A percentile compares a stretch with the other conserved stretches of the same genome.
phyloP scores from a whole-genome alignment of 2,329 filamentous ascomycete species.

The Nemania serpens region DNA sequence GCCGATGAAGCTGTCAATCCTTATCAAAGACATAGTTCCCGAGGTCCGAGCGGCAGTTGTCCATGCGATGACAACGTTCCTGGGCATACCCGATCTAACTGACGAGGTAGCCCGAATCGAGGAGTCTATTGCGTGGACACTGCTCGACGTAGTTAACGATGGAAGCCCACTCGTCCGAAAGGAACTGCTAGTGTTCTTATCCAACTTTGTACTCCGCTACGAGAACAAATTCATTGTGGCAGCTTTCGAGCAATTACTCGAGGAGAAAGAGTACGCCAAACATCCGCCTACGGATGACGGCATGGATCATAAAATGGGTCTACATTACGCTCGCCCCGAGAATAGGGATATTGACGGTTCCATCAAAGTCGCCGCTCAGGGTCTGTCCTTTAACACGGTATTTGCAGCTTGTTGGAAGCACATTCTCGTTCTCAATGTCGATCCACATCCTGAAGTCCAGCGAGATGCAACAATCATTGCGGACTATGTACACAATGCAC shows the following conservation, averaged over 20 bases:
- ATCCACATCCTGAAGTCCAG: slow-evolving; percentile 92
- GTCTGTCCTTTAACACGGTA: slow-evolving; percentile 82
- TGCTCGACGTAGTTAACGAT: slow-evolving; percentile 90
- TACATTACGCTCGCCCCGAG: slow-evolving; percentile 63
- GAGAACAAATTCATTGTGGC: slow-evolving; percentile 90
- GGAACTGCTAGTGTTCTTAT: slow-evolving; percentile 91
- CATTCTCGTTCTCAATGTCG: slow-evolving; percentile 84
- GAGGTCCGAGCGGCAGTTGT: slow-evolving; percentile 94
- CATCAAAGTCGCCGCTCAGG: slow-evolving; percentile 60
- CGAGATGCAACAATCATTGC: slow-evolving; percentile 82
- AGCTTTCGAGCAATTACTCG: slow-evolving; percentile 85
- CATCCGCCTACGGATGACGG: slow-evolving; percentile 61
- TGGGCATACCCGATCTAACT: slow-evolving; percentile 91
- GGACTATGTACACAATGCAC: slow-evolving; percentile 78
- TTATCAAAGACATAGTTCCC: slow-evolving; percentile 83
- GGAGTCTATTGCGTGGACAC: slow-evolving; percentile 84
- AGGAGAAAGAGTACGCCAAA: slow-evolving; percentile 74
- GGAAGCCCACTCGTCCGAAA: slow-evolving; percentile 93
- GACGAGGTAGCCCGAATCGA: slow-evolving; percentile 90
- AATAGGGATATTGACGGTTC: slow-evolving; percentile 62
- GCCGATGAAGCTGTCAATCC: slow-evolving; percentile 76
- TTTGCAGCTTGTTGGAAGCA: slow-evolving; percentile 96
- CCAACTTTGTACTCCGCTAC: slow-evolving; percentile 86
- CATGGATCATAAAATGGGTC: slow-evolving; percentile 63
- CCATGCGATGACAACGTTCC: slow-evolving; percentile 89